These are phyloP conservation scores for Serendipita sp. DNA, from an alignment of 768 basidiomycete species.

Conservation along the genomic window DNA sequence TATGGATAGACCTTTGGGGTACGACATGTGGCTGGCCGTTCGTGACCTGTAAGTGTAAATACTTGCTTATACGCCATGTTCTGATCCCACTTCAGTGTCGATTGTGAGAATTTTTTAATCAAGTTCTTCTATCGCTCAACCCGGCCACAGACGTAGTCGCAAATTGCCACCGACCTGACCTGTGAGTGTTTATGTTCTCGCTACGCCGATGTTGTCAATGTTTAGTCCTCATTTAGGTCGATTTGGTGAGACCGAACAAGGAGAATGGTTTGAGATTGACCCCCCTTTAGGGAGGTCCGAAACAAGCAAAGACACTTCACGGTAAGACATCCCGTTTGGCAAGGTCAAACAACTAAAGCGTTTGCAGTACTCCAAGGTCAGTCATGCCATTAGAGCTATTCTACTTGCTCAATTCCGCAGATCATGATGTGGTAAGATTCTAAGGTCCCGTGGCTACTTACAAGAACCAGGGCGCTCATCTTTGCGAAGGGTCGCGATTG, in stretches of 20 bases:
- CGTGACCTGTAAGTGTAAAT: constrained; percentile 47
- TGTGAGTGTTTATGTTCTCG: constrained; percentile 35
- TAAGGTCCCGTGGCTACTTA: neutral
- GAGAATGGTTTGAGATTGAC: too few relatives aligned
- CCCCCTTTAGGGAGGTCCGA: constrained; percentile 63
- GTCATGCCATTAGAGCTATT: constrained; percentile 11
- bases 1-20: neutral
- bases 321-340: constrained; percentile 25
- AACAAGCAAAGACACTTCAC: constrained; percentile 75
- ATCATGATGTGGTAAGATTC: constrained; percentile 72
- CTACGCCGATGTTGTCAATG: constrained; percentile 6
- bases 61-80: neutral
- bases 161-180: constrained; percentile 57
- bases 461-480: neutral
- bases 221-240: constrained; percentile 31
- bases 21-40: constrained; percentile 38
- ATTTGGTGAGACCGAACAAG: constrained; percentile 41
- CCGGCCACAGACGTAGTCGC: constrained; percentile 47
- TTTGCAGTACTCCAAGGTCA: constrained; percentile 61
- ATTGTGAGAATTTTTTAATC: constrained; percentile 34
- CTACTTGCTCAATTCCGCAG: constrained; percentile 22
- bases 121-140: neutral
- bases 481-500: constrained; percentile 70
- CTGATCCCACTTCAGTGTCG: constrained; percentile 33
- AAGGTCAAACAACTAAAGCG: neutral